These are phyloP conservation scores for Chrysoporthe cubensis DNA, from an alignment of 2,329 filamentous ascomycete genomes.

Conservation along the genomic window DNA sequence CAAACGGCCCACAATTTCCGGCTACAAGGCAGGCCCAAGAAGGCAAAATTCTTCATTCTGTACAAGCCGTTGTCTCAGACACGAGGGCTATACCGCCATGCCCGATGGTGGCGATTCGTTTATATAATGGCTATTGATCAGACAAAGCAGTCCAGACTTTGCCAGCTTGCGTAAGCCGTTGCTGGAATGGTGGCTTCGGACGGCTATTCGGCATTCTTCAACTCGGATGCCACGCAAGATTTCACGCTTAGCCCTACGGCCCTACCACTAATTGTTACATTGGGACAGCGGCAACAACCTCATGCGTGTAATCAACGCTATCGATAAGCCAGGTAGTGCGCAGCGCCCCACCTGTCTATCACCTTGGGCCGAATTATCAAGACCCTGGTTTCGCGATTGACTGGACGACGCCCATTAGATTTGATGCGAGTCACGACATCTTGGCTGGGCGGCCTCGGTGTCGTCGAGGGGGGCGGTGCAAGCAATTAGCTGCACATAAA, in stretches of 20 bases:
- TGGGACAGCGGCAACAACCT: not conserved
- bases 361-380: not conserved
- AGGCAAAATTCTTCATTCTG: not conserved
- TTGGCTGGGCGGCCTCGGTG: not conserved
- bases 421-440: not conserved
- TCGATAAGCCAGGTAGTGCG: no score
- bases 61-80: not conserved
- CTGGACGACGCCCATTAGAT: not conserved
- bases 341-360: not conserved
- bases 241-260: not conserved
- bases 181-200: not conserved
- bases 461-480: not conserved
- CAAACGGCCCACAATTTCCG: constrained; percentile 5
- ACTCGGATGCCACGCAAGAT: not conserved
- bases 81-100: not conserved
- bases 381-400: not conserved
- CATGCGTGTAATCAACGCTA: not conserved
- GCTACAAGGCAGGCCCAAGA: not conserved
- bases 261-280: not conserved
- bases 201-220: not conserved
- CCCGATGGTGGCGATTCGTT: not conserved
- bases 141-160: not conserved
- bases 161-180: not conserved
- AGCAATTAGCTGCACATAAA: not conserved
- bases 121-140: not conserved